Conservation (phyloP, 2,329 filamentous ascomycete genomes). For the Beauveria brongniartii region DNA sequence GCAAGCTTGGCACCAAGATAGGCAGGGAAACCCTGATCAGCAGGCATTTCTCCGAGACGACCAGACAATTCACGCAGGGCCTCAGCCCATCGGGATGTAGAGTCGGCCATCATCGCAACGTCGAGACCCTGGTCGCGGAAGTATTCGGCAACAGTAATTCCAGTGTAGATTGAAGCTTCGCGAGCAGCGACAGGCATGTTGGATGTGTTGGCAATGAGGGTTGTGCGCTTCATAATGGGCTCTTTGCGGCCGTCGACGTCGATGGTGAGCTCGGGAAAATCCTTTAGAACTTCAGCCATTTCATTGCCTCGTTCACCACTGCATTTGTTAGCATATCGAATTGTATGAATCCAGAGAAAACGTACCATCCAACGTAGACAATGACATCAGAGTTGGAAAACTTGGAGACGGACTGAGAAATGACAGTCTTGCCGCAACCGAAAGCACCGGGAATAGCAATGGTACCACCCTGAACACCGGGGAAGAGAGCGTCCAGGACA, state of each 20-base stretch:
- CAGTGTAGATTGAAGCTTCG: constrained; percentile 98
- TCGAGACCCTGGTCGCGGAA: constrained; percentile 96
- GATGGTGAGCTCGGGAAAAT: constrained; percentile 97
- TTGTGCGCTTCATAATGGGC: constrained; percentile 99
- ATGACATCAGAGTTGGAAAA: constrained; percentile 99
- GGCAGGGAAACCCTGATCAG: constrained; percentile 98
- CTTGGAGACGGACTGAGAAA: constrained; percentile 96
- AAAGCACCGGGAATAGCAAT: constrained; percentile 98
- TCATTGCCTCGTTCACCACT: constrained; percentile 89
- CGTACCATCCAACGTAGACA: constrained; percentile 73
- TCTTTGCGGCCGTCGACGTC: constrained; percentile 90
- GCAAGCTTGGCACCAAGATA: constrained; percentile 95
- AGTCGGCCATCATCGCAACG: constrained; percentile 99
- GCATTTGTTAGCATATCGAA: constrained; percentile 14
- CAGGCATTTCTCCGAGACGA: constrained; percentile 98
- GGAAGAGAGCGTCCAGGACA: constrained; percentile 93
- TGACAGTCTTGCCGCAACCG: constrained; percentile 98
- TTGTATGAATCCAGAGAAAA: constrained; percentile 25
- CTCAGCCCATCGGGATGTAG: constrained; percentile 95
- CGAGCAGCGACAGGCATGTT: constrained; percentile 99
- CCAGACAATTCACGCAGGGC: constrained; percentile 97
- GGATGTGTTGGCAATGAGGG: constrained; percentile 96
- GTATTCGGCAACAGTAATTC: constrained; percentile 89
- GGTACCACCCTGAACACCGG: constrained; percentile 91
- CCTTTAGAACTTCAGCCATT: constrained; percentile 99